Evolutionary conservation across 306 rosid species (phyloP), one percentile per base, ranked within the genome.

Genomic region (Casuarina equisetifolia): DNA sequence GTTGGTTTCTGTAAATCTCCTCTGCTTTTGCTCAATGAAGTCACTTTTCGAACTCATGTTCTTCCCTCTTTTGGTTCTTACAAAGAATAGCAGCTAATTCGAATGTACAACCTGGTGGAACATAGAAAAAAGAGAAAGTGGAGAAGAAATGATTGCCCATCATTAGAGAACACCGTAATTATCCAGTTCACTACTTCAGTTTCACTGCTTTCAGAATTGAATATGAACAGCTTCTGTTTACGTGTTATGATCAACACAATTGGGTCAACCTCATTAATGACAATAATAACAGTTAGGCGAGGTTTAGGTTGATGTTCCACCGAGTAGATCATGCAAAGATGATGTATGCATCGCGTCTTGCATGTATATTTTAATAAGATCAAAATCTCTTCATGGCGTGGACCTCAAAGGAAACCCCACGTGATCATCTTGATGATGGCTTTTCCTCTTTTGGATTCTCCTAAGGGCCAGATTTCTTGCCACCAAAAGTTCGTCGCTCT

Each of bases 1-100:
- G 73, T n/a, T 48, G 32, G 54, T 63, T 76, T 61, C 50, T 64
- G 46, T 76, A 46, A 36, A 70, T 70, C 11, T 46, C 20, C 48
- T 46, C 13, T 20, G 10, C 19, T 50, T 7, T 68, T 40, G 17
- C 50, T 11, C 13, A 38, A 11, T 62, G 44, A 67, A 67, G 35
- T 8, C 16, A 17, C 13, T 67, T 62, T 13, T 38, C n/a, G 19
- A 63, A 63, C 16, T 13, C 44, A 63, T 36, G 19, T 12, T 38
- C 42, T 67, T 61, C 17, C 17, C 68, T 13, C 43, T 10, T 61
- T 61, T 35, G 42, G 43, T n/a, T 5, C 50, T 42, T 49, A 42
- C 17, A n/a, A 42, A 7, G 7, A 43, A 67, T 40, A 17, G 40
- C 9, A 58, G 25, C 38, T 38, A 64, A 64, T 39, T 67, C 32